phyloP scores from a whole-genome alignment of 2,329 filamentous ascomycete species.

The Ramularia endophylla region DNA sequence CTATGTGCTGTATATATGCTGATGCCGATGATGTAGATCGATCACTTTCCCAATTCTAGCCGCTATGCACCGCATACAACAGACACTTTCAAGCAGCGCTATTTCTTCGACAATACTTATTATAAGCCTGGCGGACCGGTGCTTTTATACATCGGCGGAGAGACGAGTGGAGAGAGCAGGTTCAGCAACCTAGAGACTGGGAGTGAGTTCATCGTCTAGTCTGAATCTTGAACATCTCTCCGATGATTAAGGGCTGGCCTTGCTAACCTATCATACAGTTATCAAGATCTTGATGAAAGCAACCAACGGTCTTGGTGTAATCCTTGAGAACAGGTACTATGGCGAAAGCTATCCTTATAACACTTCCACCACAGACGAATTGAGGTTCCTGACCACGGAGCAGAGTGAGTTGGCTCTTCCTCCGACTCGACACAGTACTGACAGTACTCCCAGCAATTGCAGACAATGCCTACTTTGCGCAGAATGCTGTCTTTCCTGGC shows the following conservation, averaged over 20 bases:
- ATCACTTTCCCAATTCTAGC: too few species aligned
- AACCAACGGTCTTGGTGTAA: slow-evolving; percentile 49
- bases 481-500: slow-evolving; percentile 43
- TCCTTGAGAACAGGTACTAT: slow-evolving; percentile 50
- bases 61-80: too few species aligned
- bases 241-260: too few species aligned
- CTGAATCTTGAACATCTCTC: too few species aligned
- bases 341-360: slow-evolving; percentile 46
- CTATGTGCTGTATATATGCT: too few species aligned
- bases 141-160: too few species aligned
- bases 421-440: slow-evolving; percentile 17
- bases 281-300: slow-evolving; percentile 51
- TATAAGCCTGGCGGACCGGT: too few species aligned
- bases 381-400: slow-evolving; percentile 47
- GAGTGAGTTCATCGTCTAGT: slow-evolving; percentile 27
- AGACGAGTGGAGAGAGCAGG: slow-evolving; percentile 56
- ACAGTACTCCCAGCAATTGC: slow-evolving; percentile 35
- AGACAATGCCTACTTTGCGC: slow-evolving; percentile 48
- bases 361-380: slow-evolving; percentile 44
- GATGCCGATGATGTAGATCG: too few species aligned
- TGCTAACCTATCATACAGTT: too few species aligned
- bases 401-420: slow-evolving; percentile 32
- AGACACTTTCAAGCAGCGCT: too few species aligned
- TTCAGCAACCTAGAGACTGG: slow-evolving; percentile 70
- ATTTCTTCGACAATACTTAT: too few species aligned